phyloP scores from a whole-genome alignment of 208 protist genomes.

The Trichomonas vaginalis region DNA sequence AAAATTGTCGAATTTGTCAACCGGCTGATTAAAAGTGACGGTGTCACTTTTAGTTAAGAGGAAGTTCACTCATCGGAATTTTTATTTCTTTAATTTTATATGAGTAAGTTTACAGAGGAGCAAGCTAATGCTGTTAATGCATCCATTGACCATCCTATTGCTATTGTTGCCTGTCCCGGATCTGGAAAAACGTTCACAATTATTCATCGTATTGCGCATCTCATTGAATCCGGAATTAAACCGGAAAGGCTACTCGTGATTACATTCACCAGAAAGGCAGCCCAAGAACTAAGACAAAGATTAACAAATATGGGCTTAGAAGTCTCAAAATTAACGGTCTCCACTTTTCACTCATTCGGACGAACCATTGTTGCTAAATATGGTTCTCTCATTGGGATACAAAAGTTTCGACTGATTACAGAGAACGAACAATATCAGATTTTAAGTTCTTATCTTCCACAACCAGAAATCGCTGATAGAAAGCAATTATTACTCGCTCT shows the following conservation, averaged over 20 bases:
- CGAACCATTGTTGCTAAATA: background rate
- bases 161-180: constrained; percentile 4
- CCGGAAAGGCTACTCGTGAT: background rate
- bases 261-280: background rate
- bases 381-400: background rate
- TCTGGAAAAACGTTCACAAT: constrained; percentile 16
- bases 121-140: background rate
- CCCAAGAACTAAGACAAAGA: background rate
- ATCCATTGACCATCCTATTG: background rate
- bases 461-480: background rate
- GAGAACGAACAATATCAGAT: background rate
- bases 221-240: background rate
- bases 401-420: background rate
- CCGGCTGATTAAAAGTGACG: too few species aligned
- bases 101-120: background rate
- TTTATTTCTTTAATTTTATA: background rate
- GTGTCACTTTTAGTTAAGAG: background rate
- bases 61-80: background rate
- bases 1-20: too few species aligned
- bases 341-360: constrained; percentile 10
- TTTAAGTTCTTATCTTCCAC: background rate
- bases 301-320: background rate
- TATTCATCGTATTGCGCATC: background rate
- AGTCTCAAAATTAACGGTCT: background rate
- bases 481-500: background rate